A percentile compares a stretch with the other conserved stretches of the same genome.
These are phyloP conservation scores for Plasmodium fragile DNA, from an alignment of 169 alveolate genomes.

Conservation along the genomic window DNA sequence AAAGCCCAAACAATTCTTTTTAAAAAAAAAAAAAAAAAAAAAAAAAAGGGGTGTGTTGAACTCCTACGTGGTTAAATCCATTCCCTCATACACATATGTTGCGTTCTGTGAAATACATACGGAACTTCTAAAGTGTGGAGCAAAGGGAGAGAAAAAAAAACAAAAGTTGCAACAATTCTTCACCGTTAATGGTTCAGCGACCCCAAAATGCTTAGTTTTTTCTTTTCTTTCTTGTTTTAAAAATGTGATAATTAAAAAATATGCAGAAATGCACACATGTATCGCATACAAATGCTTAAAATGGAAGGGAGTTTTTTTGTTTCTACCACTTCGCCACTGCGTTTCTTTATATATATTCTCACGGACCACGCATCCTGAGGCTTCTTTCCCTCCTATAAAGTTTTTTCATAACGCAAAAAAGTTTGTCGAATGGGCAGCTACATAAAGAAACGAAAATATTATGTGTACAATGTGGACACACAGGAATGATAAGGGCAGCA, in stretches of 20 bases:
- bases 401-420: not conserved
- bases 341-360: not conserved
- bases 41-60: slow-evolving; percentile 4
- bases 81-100: not conserved
- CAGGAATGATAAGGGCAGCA: not conserved
- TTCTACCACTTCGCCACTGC: not conserved
- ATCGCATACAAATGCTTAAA: not conserved
- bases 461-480: not conserved
- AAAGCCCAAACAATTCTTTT: not conserved
- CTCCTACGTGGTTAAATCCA: not conserved
- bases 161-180: not conserved
- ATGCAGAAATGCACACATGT: not conserved
- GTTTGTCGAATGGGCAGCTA: not conserved
- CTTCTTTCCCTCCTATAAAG: not conserved
- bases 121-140: not conserved
- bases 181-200: not conserved
- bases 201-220: not conserved
- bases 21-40: not conserved
- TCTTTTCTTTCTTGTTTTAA: not conserved
- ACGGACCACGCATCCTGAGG: not conserved
- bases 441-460: not conserved
- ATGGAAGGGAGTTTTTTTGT: not conserved
- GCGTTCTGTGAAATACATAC: not conserved
- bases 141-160: not conserved
- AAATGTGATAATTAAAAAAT: not conserved